A percentile compares a stretch with the other conserved stretches of the same genome.
phyloP scores from a whole-genome alignment of 345 rosid species.

The Physaria fendleri region DNA sequence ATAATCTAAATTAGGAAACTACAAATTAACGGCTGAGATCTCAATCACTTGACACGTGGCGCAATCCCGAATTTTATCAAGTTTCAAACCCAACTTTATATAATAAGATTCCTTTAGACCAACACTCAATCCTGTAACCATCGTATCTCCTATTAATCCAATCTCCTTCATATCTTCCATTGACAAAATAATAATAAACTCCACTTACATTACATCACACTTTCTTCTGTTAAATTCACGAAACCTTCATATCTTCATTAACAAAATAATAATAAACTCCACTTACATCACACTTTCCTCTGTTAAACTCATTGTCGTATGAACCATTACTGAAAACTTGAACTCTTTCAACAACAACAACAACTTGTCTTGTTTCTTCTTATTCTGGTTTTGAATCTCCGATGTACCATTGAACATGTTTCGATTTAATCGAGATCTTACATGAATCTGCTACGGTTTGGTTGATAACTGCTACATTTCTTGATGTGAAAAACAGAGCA shows the following conservation, averaged over 20 bases:
- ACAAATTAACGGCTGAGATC: too few species aligned
- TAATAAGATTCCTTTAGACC: too few species aligned
- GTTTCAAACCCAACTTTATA: too few species aligned
- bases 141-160: too few species aligned
- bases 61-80: too few species aligned
- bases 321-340: constrained; percentile 76
- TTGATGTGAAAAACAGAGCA: constrained; percentile 68
- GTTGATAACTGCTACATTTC: constrained; percentile 55
- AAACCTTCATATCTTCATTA: constrained; percentile 79
- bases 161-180: too few species aligned
- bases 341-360: constrained; percentile 66
- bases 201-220: constrained; percentile 93
- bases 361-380: too few species aligned
- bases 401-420: constrained; percentile 76
- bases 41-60: too few species aligned
- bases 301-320: constrained; percentile 87
- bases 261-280: constrained; percentile 77
- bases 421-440: constrained; percentile 35
- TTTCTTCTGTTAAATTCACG: constrained; percentile 71
- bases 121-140: too few species aligned
- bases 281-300: constrained; percentile 79
- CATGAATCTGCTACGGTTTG: constrained; percentile 35
- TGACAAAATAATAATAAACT: constrained; percentile 65
- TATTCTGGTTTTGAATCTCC: constrained; percentile 42
- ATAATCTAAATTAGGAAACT: too few species aligned